A percentile compares a stretch with the other conserved stretches of the same genome.
Evolutionary conservation across 176 grass and related monocot species (phyloP).

Genomic region (Cenchrus purpureus): DNA sequence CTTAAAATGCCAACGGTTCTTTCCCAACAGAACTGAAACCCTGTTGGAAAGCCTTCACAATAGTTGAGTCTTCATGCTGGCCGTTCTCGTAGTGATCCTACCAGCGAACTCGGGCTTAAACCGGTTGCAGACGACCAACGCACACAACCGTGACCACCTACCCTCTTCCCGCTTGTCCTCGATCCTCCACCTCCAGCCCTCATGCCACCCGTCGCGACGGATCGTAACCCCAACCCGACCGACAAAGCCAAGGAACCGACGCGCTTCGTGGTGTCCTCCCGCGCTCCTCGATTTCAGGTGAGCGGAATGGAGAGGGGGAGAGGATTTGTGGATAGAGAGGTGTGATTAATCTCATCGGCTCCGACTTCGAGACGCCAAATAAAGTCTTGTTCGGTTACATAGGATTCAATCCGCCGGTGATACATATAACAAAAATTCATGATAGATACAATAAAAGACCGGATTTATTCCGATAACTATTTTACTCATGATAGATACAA

Average conservation of each 20-base stretch:
- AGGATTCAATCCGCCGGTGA: too few relatives aligned
- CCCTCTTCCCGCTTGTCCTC: conserved; percentile 23
- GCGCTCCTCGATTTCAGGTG: conserved; percentile 4
- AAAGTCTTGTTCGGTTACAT: too few relatives aligned
- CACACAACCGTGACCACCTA: conserved; percentile 30
- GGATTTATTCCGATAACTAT: too few relatives aligned
- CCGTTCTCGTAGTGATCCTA: too few relatives aligned
- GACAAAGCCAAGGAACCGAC: conserved; percentile 20
- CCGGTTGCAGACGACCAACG: conserved; percentile 70
- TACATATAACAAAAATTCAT: too few relatives aligned
- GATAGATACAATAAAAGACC: too few relatives aligned
- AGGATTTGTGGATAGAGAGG: conserved; percentile 24
- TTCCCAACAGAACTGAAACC: too few relatives aligned
- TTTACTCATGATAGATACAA: too few relatives aligned
- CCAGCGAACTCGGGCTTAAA: conserved; percentile 87
- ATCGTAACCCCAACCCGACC: background rate
- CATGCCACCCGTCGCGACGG: conserved; percentile 14
- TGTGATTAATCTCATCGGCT: background rate
- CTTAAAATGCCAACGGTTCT: too few relatives aligned
- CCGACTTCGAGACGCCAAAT: conserved; percentile 27
- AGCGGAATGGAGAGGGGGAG: background rate
- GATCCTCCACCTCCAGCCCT: conserved; percentile 29
- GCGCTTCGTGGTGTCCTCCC: conserved; percentile 9
- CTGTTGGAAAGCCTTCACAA: too few relatives aligned
- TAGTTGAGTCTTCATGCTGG: too few relatives aligned